Evolutionary conservation across 495 filamentous ascomycete species (phyloP), one percentile per base, ranked within the genome.

Genomic region (Penicillium fimorum): DNA sequence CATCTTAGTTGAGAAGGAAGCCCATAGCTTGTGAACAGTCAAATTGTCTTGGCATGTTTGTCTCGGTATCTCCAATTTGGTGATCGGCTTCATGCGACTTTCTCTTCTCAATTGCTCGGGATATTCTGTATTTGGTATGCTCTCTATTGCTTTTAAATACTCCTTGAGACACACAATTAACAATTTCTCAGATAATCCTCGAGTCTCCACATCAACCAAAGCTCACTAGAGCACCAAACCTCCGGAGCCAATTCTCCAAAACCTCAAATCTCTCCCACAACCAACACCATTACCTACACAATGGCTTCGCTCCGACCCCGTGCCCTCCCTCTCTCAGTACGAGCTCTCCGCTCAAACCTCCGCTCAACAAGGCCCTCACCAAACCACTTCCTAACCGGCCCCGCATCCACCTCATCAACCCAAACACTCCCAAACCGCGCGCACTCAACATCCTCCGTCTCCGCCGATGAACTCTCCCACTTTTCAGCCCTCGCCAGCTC

Each of bases 401-500:
- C 18, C 35, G 35, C 35, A 38, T 38, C 35, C 35, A 4, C 35
- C 35, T 13, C 35, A 37, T 37, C 35, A n/a, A 25, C 37, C 17
- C 35, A 20, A 35, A 5, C 33, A 24, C 33, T 41, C 15, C 46
- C 13, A 42, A 47, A 20, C 37, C 70, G 68, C 58, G 51, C 85
- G 75, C 74, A 77, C 63, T 69, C 70, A 40, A 74, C 82, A 56
- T 86, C 85, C 29, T 86, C 88, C 62, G 88, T 97, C 71, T 92
- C 92, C 67, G 82, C 87, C 49, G 79, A 84, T 65, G 94, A 98
- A 77, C 79, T 97, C 56, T 87, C 90, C 40, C 94, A 98, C 76
- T 98, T 98, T 82, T 89, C 90, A 64, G 82, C 85, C 58, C 90
- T 98, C 57, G 94, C 95, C 65, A 89, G 87, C 62, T 86, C 85